These are phyloP conservation scores for Isatis lusitanica DNA, from an alignment of 441 rosid species.

Conservation along the genomic window DNA sequence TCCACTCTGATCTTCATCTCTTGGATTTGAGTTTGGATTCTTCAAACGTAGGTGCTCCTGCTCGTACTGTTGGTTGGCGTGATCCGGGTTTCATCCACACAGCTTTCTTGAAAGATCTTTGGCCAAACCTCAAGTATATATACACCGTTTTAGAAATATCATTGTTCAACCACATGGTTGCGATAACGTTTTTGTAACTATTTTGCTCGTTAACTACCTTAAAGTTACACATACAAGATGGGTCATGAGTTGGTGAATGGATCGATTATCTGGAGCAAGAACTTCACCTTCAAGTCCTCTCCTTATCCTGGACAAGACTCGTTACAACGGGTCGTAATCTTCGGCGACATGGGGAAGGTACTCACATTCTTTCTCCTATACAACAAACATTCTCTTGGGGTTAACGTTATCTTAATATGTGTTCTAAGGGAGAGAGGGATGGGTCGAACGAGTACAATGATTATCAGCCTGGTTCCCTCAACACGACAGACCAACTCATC, in stretches of 20 bases:
- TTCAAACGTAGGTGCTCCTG: constrained; percentile 63
- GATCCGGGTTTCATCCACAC: constrained; percentile 95
- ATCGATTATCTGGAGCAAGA: constrained; percentile 66
- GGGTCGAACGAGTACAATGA: constrained; percentile 86
- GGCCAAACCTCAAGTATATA: constrained; percentile 74
- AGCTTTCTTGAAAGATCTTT: constrained; percentile 77
- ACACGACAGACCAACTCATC: constrained; percentile 82
- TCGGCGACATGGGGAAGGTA: constrained; percentile 98
- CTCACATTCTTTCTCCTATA: constrained; percentile 43
- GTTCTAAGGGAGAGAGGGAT: constrained; percentile 81
- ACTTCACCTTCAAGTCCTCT: constrained; percentile 60
- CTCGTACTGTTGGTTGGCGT: constrained; percentile 95
- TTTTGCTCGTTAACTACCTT: constrained; percentile 18
- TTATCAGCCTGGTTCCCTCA: constrained; percentile 88
- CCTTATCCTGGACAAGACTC: constrained; percentile 94
- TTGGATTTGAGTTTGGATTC: background rate
- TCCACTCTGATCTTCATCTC: background rate
- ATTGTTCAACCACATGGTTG: background rate
- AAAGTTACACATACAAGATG: constrained; percentile 62
- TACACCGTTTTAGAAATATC: background rate
- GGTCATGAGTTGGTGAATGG: constrained; percentile 70
- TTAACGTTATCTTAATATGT: background rate
- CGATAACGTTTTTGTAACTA: background rate
- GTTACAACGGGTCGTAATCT: constrained; percentile 70
- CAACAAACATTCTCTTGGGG: background rate